Evolutionary conservation across 1,284 basidiomycete species (phyloP), one percentile per base, ranked within the genome.

Genomic region (Mycena sp.): DNA sequence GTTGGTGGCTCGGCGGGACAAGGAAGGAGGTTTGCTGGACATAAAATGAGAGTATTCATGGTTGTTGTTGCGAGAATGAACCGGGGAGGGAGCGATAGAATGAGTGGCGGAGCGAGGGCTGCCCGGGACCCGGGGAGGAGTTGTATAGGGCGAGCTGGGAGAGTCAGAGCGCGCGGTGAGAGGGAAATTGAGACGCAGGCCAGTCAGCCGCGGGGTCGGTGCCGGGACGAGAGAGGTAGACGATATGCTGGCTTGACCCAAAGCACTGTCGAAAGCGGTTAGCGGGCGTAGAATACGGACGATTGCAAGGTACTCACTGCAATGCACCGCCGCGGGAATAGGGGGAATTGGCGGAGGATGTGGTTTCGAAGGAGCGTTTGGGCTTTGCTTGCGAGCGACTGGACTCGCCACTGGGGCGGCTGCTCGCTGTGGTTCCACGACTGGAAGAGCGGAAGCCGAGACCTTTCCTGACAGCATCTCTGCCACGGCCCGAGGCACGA

Each of bases 341-440:
- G 5, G 83, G 80, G 38, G 81, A 76, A 61, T 80, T 78, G 10
- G 41, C 38, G 14, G 84, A 85, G 37, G 82, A 80, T 10, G 81
- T 77, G 25, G 83, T 83, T 57, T 92, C 90, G 49, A 89, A 83
- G 0, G 89, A 90, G 54, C 79, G 76, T 71, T 88, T 88, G 40
- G 79, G 77, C 50, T 80, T 81, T 37, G 77, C 69, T 55, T 82
- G 78, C 10, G 87, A 88, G 63, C 82, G 81, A 59, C 74, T 73
- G 12, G 89, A 92, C 50, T 92, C 90, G 50, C 75, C 77, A 68
- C 90, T 92, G 10, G 86, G 87, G 59, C 89, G 81, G 49, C 79
- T 71, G n/a, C 77, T 72, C 57, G 73, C 76, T 61, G 78, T 82
- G 23, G 81, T 73, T 62, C 81, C 76, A 52, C 83, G 80, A 63